These are phyloP conservation scores for Dittrichia graveolens DNA, from an alignment of 129 eudicot genomes.

Conservation along the genomic window DNA sequence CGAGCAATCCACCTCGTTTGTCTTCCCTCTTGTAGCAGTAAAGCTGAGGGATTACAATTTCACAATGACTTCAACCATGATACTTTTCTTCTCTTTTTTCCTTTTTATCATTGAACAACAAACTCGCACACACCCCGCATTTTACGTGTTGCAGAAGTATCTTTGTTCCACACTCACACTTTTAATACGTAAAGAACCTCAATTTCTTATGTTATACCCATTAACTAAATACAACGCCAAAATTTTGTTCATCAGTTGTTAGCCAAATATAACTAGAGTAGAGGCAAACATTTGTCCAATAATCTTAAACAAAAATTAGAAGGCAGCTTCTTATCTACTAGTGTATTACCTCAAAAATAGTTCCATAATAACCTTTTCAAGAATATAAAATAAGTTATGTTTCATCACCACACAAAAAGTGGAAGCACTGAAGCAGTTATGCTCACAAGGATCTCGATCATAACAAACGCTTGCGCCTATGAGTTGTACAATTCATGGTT, in stretches of 20 bases:
- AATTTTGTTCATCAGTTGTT: not conserved
- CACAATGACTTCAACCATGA: too few relatives aligned
- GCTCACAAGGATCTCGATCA: not conserved
- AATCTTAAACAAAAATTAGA: not conserved
- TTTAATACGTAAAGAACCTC: too few relatives aligned
- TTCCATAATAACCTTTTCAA: not conserved
- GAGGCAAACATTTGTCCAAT: not conserved
- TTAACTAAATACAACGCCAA: not conserved
- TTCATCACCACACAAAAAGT: not conserved
- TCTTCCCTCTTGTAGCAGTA: not conserved
- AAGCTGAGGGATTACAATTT: too few relatives aligned
- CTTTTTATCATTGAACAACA: too few relatives aligned
- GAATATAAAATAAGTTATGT: not conserved
- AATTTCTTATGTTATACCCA: not conserved
- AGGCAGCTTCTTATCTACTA: not conserved
- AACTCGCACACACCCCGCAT: too few relatives aligned
- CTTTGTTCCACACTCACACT: too few relatives aligned
- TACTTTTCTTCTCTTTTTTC: too few relatives aligned
- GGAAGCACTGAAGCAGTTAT: too few relatives aligned
- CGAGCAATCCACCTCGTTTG: not conserved
- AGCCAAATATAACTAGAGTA: slow-evolving; percentile 1
- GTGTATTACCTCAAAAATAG: not conserved
- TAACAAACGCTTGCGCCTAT: not conserved
- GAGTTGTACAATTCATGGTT: not conserved
- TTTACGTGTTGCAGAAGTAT: too few relatives aligned